Evolutionary conservation across 768 basidiomycete species (phyloP).

Genomic region (Ramaria sp.): DNA sequence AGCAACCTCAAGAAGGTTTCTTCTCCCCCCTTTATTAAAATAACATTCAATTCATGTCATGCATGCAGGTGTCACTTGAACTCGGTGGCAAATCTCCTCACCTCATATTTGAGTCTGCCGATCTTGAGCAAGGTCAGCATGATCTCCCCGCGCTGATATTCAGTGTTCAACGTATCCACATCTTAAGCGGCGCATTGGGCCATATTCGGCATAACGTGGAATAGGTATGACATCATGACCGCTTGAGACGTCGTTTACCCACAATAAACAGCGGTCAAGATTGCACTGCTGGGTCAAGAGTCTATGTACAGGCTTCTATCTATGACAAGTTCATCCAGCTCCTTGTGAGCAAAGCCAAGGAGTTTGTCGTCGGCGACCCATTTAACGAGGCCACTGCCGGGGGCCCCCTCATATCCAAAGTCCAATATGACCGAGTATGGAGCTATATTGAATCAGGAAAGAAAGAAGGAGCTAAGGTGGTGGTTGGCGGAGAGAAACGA

Average conservation of each 20-base stretch:
- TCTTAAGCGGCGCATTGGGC: slow-evolving; percentile 71
- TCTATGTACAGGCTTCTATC: slow-evolving; percentile 80
- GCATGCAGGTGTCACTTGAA: slow-evolving; percentile 68
- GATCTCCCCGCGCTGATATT: not conserved
- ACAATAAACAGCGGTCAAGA: slow-evolving; percentile 58
- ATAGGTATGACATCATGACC: slow-evolving; percentile 20
- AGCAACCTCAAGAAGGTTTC: slow-evolving; percentile 87
- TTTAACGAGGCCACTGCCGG: slow-evolving; percentile 65
- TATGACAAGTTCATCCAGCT: slow-evolving; percentile 75
- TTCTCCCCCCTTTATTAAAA: slow-evolving; percentile 10
- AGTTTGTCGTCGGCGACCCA: slow-evolving; percentile 68
- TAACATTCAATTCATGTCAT: slow-evolving; percentile 8
- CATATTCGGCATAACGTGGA: slow-evolving; percentile 77
- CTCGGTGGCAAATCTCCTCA: slow-evolving; percentile 90
- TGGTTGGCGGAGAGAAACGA: slow-evolving; percentile 74
- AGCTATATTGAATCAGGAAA: slow-evolving; percentile 82
- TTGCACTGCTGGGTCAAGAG: slow-evolving; percentile 84
- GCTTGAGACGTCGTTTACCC: not conserved
- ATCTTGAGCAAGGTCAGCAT: slow-evolving; percentile 69
- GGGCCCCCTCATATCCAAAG: slow-evolving; percentile 79
- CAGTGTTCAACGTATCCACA: not conserved
- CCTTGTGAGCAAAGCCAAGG: slow-evolving; percentile 56
- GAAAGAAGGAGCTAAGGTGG: slow-evolving; percentile 66
- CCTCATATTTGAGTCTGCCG: slow-evolving; percentile 83
- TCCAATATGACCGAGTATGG: slow-evolving; percentile 81